Evolutionary conservation across 768 basidiomycete genomes (phyloP), one percentile per base, ranked within the genome.

Genomic region (Suillus placidus): DNA sequence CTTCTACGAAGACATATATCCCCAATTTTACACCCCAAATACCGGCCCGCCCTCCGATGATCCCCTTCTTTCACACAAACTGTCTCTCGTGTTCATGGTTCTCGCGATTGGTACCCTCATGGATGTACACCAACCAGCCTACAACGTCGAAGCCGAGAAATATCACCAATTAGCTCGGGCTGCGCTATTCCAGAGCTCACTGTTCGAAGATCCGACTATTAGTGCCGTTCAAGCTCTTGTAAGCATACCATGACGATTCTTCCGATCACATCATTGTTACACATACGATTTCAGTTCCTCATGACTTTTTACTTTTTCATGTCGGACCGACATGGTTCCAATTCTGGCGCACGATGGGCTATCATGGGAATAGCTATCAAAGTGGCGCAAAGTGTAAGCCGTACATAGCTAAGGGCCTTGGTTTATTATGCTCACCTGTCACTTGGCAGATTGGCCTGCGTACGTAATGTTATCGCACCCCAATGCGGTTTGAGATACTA

Each of bases 271-370:
- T 43, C 14, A 81, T 20, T 3, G 74, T 64, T 71, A 81, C n/a
- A 81, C 80, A 4, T 37, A 51, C n/a, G 78, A 23, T 61, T 47
- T 37, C 66, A 90, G 88, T 87, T 84, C 73, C 79, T 90, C 66
- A 90, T 90, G 88, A 84, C 87, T 12, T 88, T 83, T 71, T 90
- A 89, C 71, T 80, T 90, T 42, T 90, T 89, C 77, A 79, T 90
- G 61, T 82, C 84, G 64, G 88, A 90, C 76, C 83, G 88, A 67
- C 87, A 90, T 76, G 88, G 88, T 16, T 86, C 85, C 38, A 84
- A 81, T 70, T 86, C 87, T 71, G 87, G 87, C 14, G 82, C 85
- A 38, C 82, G 88, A 45, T 90, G 88, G 88, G 84, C 84, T 7
- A 83, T 87, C 61, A 88, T 89, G 81, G 89, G 89, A 18, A 81